Evolutionary conservation across 192 early-diverging fungal species (phyloP).

Genomic region (Endogone sp.): DNA sequence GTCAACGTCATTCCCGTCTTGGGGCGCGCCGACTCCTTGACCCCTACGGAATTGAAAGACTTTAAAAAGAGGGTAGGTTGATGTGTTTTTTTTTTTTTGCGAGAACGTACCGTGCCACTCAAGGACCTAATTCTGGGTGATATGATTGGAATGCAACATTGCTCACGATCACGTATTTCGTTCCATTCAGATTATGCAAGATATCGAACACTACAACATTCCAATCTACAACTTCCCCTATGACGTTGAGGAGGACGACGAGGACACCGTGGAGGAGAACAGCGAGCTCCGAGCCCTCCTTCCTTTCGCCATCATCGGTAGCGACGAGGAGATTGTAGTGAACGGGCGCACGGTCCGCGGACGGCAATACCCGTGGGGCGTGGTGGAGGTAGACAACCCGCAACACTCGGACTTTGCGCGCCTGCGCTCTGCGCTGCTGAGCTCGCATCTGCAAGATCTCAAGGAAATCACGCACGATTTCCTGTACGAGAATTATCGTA

Average conservation of each 20-base stretch:
- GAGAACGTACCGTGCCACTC: slow-evolving; percentile 37
- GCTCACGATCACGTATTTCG: slow-evolving; percentile 37
- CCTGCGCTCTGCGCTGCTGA: slow-evolving; percentile 85
- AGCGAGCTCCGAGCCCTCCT: slow-evolving; percentile 85
- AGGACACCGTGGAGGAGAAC: slow-evolving; percentile 98
- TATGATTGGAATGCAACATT: slow-evolving; percentile 45
- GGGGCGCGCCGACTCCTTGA: slow-evolving; percentile 90
- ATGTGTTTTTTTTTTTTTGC: slow-evolving; percentile 28
- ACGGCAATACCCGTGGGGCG: slow-evolving; percentile 93
- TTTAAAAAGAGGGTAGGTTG: slow-evolving; percentile 75
- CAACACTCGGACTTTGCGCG: slow-evolving; percentile 97
- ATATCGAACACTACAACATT: slow-evolving; percentile 93
- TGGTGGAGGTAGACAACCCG: slow-evolving; percentile 94
- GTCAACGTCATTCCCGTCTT: slow-evolving; percentile 98
- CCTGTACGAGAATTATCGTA: slow-evolving; percentile 95
- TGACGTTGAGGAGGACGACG: slow-evolving; percentile 93
- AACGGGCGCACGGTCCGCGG: slow-evolving; percentile 90
- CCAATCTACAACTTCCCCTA: slow-evolving; percentile 98
- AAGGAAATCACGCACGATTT: slow-evolving; percentile 96
- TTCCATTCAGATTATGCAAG: slow-evolving; percentile 76
- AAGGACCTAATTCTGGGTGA: no score
- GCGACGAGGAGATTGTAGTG: slow-evolving; percentile 84
- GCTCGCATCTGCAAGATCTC: slow-evolving; percentile 96
- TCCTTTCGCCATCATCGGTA: slow-evolving; percentile 95
- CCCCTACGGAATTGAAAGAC: slow-evolving; percentile 73